Conservation (phyloP, 2,329 filamentous ascomycete species). For the Trichoderma oligosporum region DNA sequence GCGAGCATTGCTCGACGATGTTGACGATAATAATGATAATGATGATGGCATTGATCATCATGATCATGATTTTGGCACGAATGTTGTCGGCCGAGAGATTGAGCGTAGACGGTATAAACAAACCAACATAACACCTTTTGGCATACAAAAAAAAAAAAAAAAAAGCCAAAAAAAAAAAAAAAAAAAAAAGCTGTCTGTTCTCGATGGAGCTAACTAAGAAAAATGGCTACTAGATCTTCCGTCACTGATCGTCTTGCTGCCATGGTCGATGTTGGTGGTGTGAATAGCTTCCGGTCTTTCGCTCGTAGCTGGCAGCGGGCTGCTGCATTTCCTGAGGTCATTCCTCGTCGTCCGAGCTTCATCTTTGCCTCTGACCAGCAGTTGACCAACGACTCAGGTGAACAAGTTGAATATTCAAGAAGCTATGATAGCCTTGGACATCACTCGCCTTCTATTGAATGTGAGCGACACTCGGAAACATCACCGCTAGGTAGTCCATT, state of each 20-base stretch:
- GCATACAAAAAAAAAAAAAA: too few species aligned
- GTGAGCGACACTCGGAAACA: constrained; percentile 51
- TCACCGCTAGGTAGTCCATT: constrained; percentile 26
- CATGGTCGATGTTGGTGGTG: constrained; percentile 72
- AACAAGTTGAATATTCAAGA: constrained; percentile 40
- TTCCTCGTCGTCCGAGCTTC: constrained; percentile 74
- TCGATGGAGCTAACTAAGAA: neutral
- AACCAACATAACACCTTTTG: too few species aligned
- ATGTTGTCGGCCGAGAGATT: constrained; percentile 19
- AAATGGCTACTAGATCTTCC: constrained; percentile 49
- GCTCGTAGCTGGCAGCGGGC: constrained; percentile 89
- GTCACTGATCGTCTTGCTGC: constrained; percentile 54
- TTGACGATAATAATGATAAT: constrained; percentile 19
- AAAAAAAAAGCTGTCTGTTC: too few species aligned
- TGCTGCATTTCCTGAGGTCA: constrained; percentile 81
- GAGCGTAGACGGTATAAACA: constrained; percentile 35
- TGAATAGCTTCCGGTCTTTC: constrained; percentile 93
- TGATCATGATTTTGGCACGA: constrained; percentile 29
- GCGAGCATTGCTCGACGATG: constrained; percentile 43
- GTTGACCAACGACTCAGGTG: constrained; percentile 11
- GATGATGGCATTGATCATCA: constrained; percentile 34
- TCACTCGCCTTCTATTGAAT: constrained; percentile 40
- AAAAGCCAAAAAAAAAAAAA: too few species aligned
- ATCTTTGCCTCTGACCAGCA: constrained; percentile 56
- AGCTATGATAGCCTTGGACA: constrained; percentile 38